phyloP scores from a whole-genome alignment of 179 eudicot genomes.

The Silene noctiflora region DNA sequence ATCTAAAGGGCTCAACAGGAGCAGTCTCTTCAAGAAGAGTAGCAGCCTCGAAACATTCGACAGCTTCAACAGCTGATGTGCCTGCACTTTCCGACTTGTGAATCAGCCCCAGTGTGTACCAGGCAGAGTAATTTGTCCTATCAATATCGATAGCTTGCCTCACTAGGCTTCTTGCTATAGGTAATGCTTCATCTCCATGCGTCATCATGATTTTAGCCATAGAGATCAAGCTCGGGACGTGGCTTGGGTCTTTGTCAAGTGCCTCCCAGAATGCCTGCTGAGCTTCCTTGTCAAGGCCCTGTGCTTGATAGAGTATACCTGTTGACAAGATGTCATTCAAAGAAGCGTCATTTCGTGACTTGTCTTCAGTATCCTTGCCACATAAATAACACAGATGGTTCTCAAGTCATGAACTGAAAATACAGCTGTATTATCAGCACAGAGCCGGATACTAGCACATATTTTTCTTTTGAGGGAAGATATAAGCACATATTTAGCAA shows the following conservation, averaged over 20 bases:
- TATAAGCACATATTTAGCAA: background rate
- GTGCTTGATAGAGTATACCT: conserved; percentile 70
- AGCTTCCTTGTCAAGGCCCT: conserved; percentile 62
- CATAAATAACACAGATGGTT: background rate
- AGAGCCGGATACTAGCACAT: no score
- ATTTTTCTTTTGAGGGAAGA: no score
- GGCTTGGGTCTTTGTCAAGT: conserved; percentile 64
- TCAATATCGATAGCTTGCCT: conserved; percentile 66
- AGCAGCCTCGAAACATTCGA: conserved; percentile 55
- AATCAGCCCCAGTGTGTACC: conserved; percentile 72
- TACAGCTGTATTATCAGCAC: background rate
- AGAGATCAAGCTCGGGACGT: conserved; percentile 72
- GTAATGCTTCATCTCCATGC: conserved; percentile 37
- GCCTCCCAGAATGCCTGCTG: conserved; percentile 52
- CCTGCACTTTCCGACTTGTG: conserved; percentile 47
- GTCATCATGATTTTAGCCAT: conserved; percentile 49
- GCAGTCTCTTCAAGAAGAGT: conserved; percentile 59
- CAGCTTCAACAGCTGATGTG: conserved; percentile 29
- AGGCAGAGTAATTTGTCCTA: conserved; percentile 60
- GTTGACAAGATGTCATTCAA: background rate
- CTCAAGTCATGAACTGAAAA: background rate
- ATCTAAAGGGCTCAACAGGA: conserved; percentile 85
- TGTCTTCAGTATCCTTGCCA: background rate
- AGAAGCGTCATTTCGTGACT: background rate
- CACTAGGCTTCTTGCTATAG: conserved; percentile 53